These are phyloP conservation scores for Dicorynia guianensis DNA, from an alignment of 306 rosid species.

Conservation along the genomic window DNA sequence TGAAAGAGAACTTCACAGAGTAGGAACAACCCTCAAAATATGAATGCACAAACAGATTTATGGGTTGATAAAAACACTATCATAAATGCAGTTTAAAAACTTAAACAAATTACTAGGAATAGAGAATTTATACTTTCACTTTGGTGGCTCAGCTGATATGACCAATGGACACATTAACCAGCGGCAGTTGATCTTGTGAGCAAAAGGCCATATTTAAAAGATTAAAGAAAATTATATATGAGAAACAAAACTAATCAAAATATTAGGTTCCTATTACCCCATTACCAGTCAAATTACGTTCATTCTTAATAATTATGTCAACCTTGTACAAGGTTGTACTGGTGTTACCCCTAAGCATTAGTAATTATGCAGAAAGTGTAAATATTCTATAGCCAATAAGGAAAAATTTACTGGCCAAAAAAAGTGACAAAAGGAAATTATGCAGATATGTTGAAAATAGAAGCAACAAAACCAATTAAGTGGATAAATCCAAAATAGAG, in stretches of 20 bases:
- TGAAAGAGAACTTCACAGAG: slow-evolving; percentile 28
- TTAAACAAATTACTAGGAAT: slow-evolving; percentile 12
- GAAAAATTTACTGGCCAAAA: slow-evolving; percentile 5
- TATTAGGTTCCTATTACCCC: slow-evolving; percentile 15
- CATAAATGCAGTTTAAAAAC: slow-evolving; percentile 6
- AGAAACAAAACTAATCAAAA: slow-evolving; percentile 5
- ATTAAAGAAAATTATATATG: neutral
- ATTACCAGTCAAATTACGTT: slow-evolving; percentile 25
- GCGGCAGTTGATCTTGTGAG: slow-evolving; percentile 26
- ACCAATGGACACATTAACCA: slow-evolving; percentile 30
- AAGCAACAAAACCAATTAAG: slow-evolving; percentile 22
- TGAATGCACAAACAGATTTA: slow-evolving; percentile 20
- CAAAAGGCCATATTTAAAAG: slow-evolving; percentile 22
- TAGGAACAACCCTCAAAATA: slow-evolving; percentile 23
- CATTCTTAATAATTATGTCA: slow-evolving; percentile 21
- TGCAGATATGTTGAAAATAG: neutral
- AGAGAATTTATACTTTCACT: slow-evolving; percentile 22
- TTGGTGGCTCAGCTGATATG: slow-evolving; percentile 29
- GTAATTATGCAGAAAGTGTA: slow-evolving; percentile 11
- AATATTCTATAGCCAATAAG: slow-evolving; percentile 26
- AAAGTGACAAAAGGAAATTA: slow-evolving; percentile 8
- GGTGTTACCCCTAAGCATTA: slow-evolving; percentile 15
- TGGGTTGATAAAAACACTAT: slow-evolving; percentile 16
- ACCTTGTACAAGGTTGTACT: slow-evolving; percentile 7
- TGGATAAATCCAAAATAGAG: neutral